phyloP scores from a whole-genome alignment of 352 stramenopile species.

The Globisporangium emineosum region DNA sequence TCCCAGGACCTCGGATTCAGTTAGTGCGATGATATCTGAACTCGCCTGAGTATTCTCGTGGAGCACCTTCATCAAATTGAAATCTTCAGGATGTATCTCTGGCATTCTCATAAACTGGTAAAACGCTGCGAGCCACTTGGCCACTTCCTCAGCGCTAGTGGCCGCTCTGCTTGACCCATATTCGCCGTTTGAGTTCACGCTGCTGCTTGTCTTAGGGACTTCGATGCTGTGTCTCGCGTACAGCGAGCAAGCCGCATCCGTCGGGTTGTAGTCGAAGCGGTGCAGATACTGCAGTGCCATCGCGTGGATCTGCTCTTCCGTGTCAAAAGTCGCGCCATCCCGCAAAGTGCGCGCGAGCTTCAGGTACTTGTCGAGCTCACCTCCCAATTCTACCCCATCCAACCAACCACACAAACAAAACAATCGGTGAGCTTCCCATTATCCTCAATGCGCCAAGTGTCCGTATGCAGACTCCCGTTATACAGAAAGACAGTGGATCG shows the following conservation, averaged over 20 bases:
- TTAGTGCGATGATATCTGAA: slow-evolving; percentile 28
- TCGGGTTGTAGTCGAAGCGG: slow-evolving; percentile 77
- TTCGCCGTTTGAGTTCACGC: neutral
- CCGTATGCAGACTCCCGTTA: neutral
- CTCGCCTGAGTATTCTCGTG: slow-evolving; percentile 26
- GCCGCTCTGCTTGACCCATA: neutral
- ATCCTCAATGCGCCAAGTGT: neutral
- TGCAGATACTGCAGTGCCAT: slow-evolving; percentile 78
- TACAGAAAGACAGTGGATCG: neutral
- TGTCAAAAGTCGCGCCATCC: slow-evolving; percentile 80
- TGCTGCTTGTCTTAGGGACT: slow-evolving; percentile 32
- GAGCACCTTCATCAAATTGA: slow-evolving; percentile 45
- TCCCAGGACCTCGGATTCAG: slow-evolving; percentile 55
- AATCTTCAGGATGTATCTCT: slow-evolving; percentile 31
- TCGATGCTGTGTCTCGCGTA: slow-evolving; percentile 84
- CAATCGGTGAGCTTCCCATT: neutral
- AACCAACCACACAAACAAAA: neutral
- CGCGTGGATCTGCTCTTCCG: slow-evolving; percentile 64
- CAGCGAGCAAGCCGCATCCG: slow-evolving; percentile 72
- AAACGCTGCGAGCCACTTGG: slow-evolving; percentile 60
- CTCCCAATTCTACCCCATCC: slow-evolving; percentile 34
- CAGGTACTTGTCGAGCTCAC: slow-evolving; percentile 77
- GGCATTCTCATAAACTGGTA: slow-evolving; percentile 56
- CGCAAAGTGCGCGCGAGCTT: slow-evolving; percentile 67
- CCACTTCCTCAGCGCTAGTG: slow-evolving; percentile 35